Conservation (phyloP, 345 rosid genomes). For the Xanthoceras sorbifolium region DNA sequence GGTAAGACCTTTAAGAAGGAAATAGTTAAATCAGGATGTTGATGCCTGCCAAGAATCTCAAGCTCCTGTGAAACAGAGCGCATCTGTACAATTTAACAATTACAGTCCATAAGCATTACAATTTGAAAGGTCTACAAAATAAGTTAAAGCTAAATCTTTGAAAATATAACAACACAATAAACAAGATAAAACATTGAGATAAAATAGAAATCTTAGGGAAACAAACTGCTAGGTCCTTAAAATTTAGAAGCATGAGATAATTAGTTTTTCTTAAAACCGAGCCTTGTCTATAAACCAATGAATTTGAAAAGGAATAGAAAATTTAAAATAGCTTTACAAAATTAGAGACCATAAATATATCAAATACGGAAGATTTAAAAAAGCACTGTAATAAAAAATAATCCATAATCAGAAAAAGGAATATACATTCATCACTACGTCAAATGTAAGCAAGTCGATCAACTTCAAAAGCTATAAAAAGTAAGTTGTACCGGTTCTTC, state of each 20-base stretch:
- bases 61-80: constrained; percentile 73
- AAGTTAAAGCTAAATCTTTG: neutral
- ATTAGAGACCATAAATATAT: no score
- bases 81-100: constrained; percentile 58
- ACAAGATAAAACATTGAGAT: no score
- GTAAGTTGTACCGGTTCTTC: constrained; percentile 78
- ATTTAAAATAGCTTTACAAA: no score
- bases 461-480: constrained; percentile 1
- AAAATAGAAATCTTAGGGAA: neutral
- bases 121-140: neutral
- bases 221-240: neutral
- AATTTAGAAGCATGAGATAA: neutral
- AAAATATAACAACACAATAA: neutral
- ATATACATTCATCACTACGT: neutral
- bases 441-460: neutral
- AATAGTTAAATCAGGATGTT: constrained; percentile 81
- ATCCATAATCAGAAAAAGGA: no score
- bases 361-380: no score
- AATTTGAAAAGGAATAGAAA: neutral
- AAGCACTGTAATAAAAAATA: no score
- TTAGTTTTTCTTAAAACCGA: neutral
- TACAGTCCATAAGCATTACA: constrained; percentile 11
- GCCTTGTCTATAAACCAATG: neutral
- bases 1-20: constrained; percentile 82
- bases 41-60: constrained; percentile 90